Base-by-base conservation (phyloP, 805 yeast genomes). In the Kuraishia borneana region DNA sequence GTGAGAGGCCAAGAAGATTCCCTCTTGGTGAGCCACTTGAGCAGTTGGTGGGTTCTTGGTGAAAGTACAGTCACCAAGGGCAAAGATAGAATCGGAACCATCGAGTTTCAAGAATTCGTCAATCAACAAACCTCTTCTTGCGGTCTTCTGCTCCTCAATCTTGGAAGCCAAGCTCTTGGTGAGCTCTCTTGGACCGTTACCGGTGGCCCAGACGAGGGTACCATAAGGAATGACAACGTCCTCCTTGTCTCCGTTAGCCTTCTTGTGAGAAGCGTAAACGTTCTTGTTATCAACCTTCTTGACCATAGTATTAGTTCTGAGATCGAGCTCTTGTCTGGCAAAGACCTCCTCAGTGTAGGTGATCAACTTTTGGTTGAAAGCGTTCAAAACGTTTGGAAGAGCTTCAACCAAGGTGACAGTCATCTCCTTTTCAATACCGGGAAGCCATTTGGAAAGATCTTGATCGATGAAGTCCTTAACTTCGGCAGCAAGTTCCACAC, bases 401-500 rank as follows among this genome's bases (percentile, higher is more conserved):
- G 95, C 96, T 64, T 88, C 97, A 42, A 89, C 79, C 38, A 88
- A 69, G 32, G 89, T 71, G 34, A 89, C 92, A 49, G 73, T 73
- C 59, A 87, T 74, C 58, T 88, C 96, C 46, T 68, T 63, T 43
- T 84, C 77, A 44, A 88, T 73, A 49, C 71, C 80, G 29, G 96
- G 96, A 63, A 83, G 80, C 87, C 94, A 83, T 61, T 79, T 83
- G 48, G 65, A 62, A 60, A 88, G 69, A 60, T 88, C 97, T 58
- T 88, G 94, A 57, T 83, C 87, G 42, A 87, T 82, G 61, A 83
- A 89, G 60, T 88, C 97, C 63, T 83, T 94, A 48, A 88, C 65
- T 62, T 89, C 96, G 51, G 95, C 97, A 45, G 96, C 96, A 49
- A 87, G 82, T 63, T 87, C 96, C 42, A 88, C 96, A 65, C 97